phyloP scores from a whole-genome alignment of 2,329 filamentous ascomycete genomes.

The Lasiodiplodia theobromae region DNA sequence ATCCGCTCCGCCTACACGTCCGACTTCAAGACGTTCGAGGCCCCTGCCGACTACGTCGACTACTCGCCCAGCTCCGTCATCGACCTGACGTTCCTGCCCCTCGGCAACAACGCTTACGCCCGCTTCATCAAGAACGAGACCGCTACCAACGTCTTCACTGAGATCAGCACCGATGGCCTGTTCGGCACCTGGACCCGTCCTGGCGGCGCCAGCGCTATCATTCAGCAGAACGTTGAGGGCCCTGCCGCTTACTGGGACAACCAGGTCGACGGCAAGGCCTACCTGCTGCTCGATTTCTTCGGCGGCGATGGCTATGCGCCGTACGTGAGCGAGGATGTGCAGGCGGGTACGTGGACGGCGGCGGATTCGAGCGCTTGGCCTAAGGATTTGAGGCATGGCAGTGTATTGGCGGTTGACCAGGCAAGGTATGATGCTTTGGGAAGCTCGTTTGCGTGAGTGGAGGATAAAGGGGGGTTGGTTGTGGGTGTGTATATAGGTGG shows the following conservation, averaged over 20 bases:
- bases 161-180: constrained; percentile 57
- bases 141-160: constrained; percentile 60
- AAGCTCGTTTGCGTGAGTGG: constrained; percentile 32
- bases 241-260: constrained; percentile 46
- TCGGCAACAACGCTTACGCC: constrained; percentile 54
- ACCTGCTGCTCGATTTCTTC: constrained; percentile 55
- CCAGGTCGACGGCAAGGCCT: constrained; percentile 43
- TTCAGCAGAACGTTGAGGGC: constrained; percentile 44
- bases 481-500: neutral
- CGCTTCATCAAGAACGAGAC: constrained; percentile 65
- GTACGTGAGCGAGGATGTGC: constrained; percentile 55
- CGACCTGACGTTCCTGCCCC: constrained; percentile 63
- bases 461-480: neutral
- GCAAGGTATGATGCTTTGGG: constrained; percentile 52
- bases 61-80: constrained; percentile 58
- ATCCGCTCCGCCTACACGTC: constrained; percentile 64
- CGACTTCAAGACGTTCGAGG: constrained; percentile 62
- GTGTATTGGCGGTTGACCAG: constrained; percentile 57
- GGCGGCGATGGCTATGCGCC: constrained; percentile 59
- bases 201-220: constrained; percentile 53
- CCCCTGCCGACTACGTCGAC: constrained; percentile 60
- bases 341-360: constrained; percentile 56
- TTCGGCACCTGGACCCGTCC: constrained; percentile 62
- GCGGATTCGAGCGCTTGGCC: constrained; percentile 53
- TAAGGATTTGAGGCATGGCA: constrained; percentile 45